Evolutionary conservation across 2,329 filamentous ascomycete species (phyloP), one percentile per base, ranked within the genome.

Genomic region (Calonectria fujianensis): DNA sequence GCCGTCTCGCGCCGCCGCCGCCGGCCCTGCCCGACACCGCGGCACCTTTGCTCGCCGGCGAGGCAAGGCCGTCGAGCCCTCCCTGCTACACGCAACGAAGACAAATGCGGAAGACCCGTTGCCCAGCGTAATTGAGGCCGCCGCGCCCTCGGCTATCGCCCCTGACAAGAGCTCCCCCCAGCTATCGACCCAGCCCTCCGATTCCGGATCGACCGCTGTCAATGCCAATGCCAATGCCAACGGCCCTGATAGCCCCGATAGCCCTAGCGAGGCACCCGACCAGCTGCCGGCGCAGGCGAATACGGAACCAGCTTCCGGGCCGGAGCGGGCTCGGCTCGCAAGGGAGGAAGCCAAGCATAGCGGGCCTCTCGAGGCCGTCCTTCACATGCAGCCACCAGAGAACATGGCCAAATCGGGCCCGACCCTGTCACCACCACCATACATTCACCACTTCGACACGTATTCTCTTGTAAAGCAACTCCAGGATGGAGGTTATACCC

Each of bases 401-500:
- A 80, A 81, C n/a, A 78, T 79, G 16, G 82, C 83, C 57, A 81
- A 87, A 63, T 89, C 90, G 78, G 90, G 91, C 29, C 93, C 93
- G 6, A 93, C 96, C 82, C 90, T 94, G 82, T 89, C 92, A 63
- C 91, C 95, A 0, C 91, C 94, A 10, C 94, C 93, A 1, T 97
- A 98, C 82, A 93, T 98, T 41, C 97, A 99, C 86, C 96, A 98
- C 86, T 99, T 99, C 85, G 96, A 99, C 86, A 98, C 94, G 31
- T 99, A 97, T 85, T 93, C 92, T 18, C 90, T 98, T 7, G 97
- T 98, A 20, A 94, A 94, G 82, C 92, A 95, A 80, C 91, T 99
- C 20, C 90, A 93, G 68, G 90, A 93, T 24, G 92, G 93, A 16
- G 94, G 94, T 0, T 98, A 96, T 85, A 92, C 91, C 1, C 88